Conservation (phyloP, 192 early-diverging fungal genomes). For the Mortierella alpina region DNA sequence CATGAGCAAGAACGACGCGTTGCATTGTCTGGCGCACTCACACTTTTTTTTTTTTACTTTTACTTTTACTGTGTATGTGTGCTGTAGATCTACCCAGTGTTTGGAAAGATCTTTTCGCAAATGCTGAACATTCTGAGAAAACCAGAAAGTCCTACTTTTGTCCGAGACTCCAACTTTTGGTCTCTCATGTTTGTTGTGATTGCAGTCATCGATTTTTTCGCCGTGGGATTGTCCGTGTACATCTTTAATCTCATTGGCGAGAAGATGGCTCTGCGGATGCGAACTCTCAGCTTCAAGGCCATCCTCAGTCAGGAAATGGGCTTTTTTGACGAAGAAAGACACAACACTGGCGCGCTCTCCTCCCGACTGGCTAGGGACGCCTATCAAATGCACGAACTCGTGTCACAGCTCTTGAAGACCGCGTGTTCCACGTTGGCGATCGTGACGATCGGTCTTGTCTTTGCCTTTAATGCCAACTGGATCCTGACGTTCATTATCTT, state of each 20-base stretch:
- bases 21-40: not conserved
- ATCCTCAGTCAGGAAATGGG: conserved; percentile 78
- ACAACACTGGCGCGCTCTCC: conserved; percentile 79
- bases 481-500: conserved; percentile 71
- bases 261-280: conserved; percentile 68
- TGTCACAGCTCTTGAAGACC: conserved; percentile 43
- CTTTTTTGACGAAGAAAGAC: conserved; percentile 77
- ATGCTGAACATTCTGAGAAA: conserved; percentile 32
- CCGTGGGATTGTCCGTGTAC: conserved; percentile 3
- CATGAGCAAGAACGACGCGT: not conserved
- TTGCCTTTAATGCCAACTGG: conserved; percentile 70
- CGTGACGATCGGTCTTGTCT: conserved; percentile 18
- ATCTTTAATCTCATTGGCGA: conserved; percentile 61
- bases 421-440: conserved; percentile 11
- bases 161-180: conserved; percentile 60
- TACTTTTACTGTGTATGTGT: not conserved
- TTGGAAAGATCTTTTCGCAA: conserved; percentile 74
- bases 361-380: conserved; percentile 80
- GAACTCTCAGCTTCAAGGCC: conserved; percentile 70
- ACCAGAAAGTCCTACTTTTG: conserved; percentile 17
- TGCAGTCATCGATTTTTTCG: conserved; percentile 48
- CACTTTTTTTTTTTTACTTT: not conserved
- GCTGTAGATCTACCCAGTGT: conserved; percentile 71
- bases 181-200: conserved; percentile 62
- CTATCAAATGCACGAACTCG: conserved; percentile 45